A percentile compares a stretch with the other conserved stretches of the same genome.
These are phyloP conservation scores for Calocybe gangraenosa DNA, from an alignment of 768 basidiomycete genomes.

Conservation along the genomic window DNA sequence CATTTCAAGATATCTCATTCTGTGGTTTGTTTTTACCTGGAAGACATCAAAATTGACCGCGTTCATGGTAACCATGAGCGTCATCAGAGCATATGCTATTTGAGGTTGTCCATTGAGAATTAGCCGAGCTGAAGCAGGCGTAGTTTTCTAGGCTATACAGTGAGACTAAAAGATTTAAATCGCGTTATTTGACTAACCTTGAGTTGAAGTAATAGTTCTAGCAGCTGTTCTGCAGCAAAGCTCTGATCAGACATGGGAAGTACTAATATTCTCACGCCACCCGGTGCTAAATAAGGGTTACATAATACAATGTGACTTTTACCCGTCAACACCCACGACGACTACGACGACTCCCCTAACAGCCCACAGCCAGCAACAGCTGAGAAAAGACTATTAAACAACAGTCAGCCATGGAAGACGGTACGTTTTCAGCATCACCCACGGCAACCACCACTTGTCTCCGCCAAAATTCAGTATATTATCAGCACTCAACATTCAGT, in stretches of 20 bases:
- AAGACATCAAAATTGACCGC: slow-evolving; percentile 73
- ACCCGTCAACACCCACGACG: too few species aligned
- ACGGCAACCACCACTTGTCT: slow-evolving; percentile 55
- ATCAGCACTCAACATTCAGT: slow-evolving; percentile 21
- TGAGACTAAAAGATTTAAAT: neutral
- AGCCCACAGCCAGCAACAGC: slow-evolving; percentile 12
- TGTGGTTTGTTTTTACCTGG: slow-evolving; percentile 41
- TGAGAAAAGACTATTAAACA: slow-evolving; percentile 6
- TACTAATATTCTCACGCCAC: too few species aligned
- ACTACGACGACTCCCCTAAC: too few species aligned
- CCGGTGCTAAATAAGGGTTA: too few species aligned
- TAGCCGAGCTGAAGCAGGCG: slow-evolving; percentile 60
- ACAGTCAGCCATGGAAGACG: slow-evolving; percentile 51
- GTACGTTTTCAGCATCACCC: slow-evolving; percentile 81
- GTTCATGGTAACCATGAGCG: slow-evolving; percentile 74
- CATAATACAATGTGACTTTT: too few species aligned
- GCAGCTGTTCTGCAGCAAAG: slow-evolving; percentile 59
- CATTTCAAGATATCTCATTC: neutral
- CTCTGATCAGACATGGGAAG: slow-evolving; percentile 46
- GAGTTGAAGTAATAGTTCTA: slow-evolving; percentile 73
- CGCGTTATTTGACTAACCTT: slow-evolving; percentile 37
- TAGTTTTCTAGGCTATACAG: slow-evolving; percentile 57
- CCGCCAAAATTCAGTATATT: slow-evolving; percentile 17
- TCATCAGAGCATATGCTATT: slow-evolving; percentile 73
- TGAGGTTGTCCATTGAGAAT: slow-evolving; percentile 72